A percentile compares a stretch with the other conserved stretches of the same genome.
phyloP scores from a whole-genome alignment of 768 basidiomycete genomes.

The Leucogyrophana mollusca region DNA sequence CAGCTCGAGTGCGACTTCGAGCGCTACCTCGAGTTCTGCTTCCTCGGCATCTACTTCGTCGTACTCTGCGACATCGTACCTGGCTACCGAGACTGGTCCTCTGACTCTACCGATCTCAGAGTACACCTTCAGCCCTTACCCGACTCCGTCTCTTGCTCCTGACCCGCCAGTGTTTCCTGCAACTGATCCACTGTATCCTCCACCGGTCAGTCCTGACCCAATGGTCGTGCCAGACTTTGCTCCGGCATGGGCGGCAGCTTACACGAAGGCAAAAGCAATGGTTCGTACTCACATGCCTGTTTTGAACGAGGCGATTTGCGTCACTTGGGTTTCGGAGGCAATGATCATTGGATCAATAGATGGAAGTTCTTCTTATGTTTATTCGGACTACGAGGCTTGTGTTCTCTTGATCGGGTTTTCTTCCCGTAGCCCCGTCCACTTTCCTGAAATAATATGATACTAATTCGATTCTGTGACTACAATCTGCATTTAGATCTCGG shows the following conservation, averaged over 20 bases:
- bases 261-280: conserved; percentile 54
- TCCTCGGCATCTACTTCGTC: conserved; percentile 8
- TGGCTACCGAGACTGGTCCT: conserved; percentile 18
- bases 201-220: conserved; percentile 44
- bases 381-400: background rate
- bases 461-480: conserved; percentile 8
- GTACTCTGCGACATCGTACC: background rate
- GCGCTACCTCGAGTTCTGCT: conserved; percentile 2
- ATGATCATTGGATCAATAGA: conserved; percentile 57
- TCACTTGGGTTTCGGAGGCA: conserved; percentile 57
- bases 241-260: conserved; percentile 56
- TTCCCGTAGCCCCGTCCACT: background rate
- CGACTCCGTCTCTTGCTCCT: conserved; percentile 55
- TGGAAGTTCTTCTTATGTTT: conserved; percentile 27
- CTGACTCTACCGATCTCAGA: conserved; percentile 37
- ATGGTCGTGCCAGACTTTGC: conserved; percentile 44
- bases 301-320: conserved; percentile 2
- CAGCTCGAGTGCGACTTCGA: background rate
- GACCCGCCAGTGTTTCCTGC: conserved; percentile 52
- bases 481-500: conserved; percentile 35
- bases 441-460: conserved; percentile 6
- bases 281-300: conserved; percentile 29
- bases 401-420: too few species aligned
- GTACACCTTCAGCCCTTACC: conserved; percentile 57
- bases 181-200: conserved; percentile 56